Evolutionary conservation across 192 early-diverging fungal genomes (phyloP).

Genomic region (Thoreauomyces humboldtii): DNA sequence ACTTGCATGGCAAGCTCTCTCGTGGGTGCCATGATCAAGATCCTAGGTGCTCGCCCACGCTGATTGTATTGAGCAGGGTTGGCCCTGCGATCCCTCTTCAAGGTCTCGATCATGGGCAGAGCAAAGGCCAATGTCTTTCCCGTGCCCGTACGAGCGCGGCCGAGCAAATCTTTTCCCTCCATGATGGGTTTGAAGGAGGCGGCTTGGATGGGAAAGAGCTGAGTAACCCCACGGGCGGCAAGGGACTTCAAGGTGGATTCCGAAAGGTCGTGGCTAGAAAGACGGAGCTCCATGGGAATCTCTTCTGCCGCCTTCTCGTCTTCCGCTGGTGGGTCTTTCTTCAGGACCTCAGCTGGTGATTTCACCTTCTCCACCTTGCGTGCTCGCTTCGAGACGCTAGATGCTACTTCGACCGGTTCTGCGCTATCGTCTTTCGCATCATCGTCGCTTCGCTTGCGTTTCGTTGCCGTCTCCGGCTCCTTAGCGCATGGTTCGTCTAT

Average conservation of each 20-base stretch:
- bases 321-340: slow-evolving; percentile 16
- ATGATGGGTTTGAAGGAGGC: slow-evolving; percentile 70
- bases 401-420: background rate
- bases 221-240: slow-evolving; percentile 67
- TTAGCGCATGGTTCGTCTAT: too few species aligned
- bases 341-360: slow-evolving; percentile 5
- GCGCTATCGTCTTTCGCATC: background rate
- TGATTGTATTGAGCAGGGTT: slow-evolving; percentile 40
- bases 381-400: background rate
- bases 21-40: slow-evolving; percentile 88
- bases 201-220: slow-evolving; percentile 94
- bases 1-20: slow-evolving; percentile 75
- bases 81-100: slow-evolving; percentile 60
- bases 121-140: slow-evolving; percentile 96
- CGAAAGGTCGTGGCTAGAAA: slow-evolving; percentile 32
- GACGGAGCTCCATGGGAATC: slow-evolving; percentile 36
- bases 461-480: slow-evolving; percentile 16
- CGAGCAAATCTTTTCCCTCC: slow-evolving; percentile 87
- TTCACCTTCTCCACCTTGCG: background rate
- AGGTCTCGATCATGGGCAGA: slow-evolving; percentile 82
- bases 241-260: slow-evolving; percentile 69
- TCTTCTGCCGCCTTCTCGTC: slow-evolving; percentile 20
- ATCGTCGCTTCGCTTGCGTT: slow-evolving; percentile 14
- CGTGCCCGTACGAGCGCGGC: slow-evolving; percentile 94
- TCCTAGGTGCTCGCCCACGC: slow-evolving; percentile 71